Base-by-base conservation (phyloP, 2,329 filamentous ascomycete genomes). In the Shiraia bambusicola region DNA sequence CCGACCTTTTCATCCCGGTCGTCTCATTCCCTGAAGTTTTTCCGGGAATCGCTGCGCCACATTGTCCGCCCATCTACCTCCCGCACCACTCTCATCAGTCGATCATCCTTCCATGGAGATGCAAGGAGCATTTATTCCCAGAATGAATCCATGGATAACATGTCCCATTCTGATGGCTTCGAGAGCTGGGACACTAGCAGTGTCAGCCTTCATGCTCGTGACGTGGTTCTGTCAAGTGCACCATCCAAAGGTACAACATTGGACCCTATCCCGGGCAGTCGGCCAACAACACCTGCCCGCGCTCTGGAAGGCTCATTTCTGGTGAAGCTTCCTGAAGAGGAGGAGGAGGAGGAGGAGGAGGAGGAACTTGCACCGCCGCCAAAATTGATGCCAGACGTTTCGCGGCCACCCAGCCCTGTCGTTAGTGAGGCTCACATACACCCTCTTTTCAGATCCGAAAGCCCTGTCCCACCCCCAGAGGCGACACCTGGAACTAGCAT, bases 171-270 rank as follows among this genome's bases (percentile, higher is more conserved):
- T 2, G 83, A 86, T 47, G 79, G 80, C 1, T 88, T 89, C 56
- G 86, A 88, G 55, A 82, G 78, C 2, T 89, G 86, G 86, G 85
- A 89, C 57, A 87, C 83, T 0, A 86, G 83, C 0, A 74, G 76
- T 0, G 82, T 88, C 2, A 83, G 85, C 52, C 69, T 78, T 2
- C 79, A 83, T 50, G 79, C 76, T 52, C 76, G 81, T 19, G 79
- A 83, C 53, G 16, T 71, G 72, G 11, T 61, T 14, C 34, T 60
- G 36, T 56, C 63, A 37, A 47, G 31, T 59, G 56, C 40, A 8
- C 65, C 67, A 24, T 66, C 73, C 10, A 70, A 72, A 39, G 63
- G 70, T 25, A 76, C 76, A 22, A 77, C 78, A 37, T 74, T 91
- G 5, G 86, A 89, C 59, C 84, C 86, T 0, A 90, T 90, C 40